Base-by-base conservation (phyloP, 2,329 filamentous ascomycete genomes). In the Sporothrix pseudoabietina region DNA sequence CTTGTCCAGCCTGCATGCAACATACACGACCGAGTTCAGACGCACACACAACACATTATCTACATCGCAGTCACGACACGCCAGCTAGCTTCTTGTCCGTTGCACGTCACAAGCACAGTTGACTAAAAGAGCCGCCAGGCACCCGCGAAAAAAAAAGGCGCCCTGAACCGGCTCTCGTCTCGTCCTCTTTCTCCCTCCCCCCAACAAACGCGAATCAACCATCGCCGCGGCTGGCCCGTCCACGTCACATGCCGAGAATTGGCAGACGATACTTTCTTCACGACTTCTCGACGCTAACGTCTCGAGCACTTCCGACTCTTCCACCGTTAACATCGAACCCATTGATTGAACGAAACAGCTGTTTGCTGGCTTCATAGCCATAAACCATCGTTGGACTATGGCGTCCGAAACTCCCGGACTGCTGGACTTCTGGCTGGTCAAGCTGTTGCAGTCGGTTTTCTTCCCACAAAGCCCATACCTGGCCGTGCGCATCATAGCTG, bases 401-500 rank as follows among this genome's bases (percentile, higher is more conserved):
- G 65, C 63, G 52, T 35, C 74, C 66, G 71, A 71, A 16, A 52
- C 57, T 32, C 49, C 73, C 54, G 75, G 61, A 16, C 71, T 47
- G 69, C 35, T 73, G 39, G 69, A 59, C 30, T 73, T 69, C 2
- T 76, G 75, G 75, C 68, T 71, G 8, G 44, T 69, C 26, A 44
- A 52, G 26, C 69, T 76, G 39, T 12, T 75, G 30, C 71, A 63
- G 14, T 69, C 73, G 59, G 68, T 73, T 59, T 76, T 76, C 71
- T 77, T 76, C 19, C 72, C 73, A 19, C 49, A 61, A 26, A 75
- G 57, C 57, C 69, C 74, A 3, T 73, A 70, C 19, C 32, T 72
- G 12, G 30, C 59, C 4, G 73, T 77, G 1, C 75, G 74, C 66
- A 66, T 75, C 68, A 75, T 77, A 44, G 74, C 75, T 4, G 75